phyloP scores from a whole-genome alignment of 495 filamentous ascomycete species.

The Clavariopsis aquatica region DNA sequence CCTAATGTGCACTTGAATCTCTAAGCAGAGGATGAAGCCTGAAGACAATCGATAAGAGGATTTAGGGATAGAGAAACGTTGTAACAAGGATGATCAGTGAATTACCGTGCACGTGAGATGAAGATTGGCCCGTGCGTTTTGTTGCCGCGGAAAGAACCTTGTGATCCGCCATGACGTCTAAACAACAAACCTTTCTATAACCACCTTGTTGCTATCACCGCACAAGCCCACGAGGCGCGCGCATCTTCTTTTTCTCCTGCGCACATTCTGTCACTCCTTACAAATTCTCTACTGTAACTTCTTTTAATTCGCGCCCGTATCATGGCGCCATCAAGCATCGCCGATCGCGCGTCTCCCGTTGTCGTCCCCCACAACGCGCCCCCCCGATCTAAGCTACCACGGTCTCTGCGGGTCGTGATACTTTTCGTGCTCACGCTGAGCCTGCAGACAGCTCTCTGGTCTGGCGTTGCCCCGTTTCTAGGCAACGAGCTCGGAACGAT shows the following conservation, averaged over 20 bases:
- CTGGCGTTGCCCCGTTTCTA: conserved; percentile 53
- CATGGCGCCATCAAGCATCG: conserved; percentile 13
- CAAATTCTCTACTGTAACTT: not conserved
- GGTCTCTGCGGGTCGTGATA: conserved; percentile 60
- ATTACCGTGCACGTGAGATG: not conserved
- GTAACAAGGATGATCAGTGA: no score
- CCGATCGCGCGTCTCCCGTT: conserved; percentile 19
- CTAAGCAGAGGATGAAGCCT: no score
- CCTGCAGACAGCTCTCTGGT: conserved; percentile 59
- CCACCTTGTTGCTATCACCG: not conserved
- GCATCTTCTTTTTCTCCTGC: conserved; percentile 6
- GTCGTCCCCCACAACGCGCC: conserved; percentile 22
- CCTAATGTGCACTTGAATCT: no score
- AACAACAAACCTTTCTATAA: conserved; percentile 2
- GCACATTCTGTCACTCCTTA: conserved; percentile 11
- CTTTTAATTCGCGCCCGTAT: not conserved
- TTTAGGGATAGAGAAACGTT: no score
- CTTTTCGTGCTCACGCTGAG: conserved; percentile 64
- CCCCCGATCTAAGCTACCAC: conserved; percentile 48
- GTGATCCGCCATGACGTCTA: conserved; percentile 1
- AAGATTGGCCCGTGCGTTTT: not conserved
- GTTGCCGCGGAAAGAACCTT: not conserved
- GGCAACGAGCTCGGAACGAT: conserved; percentile 62
- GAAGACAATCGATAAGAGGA: no score
- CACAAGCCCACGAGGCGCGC: conserved; percentile 19